phyloP scores from a whole-genome alignment of 78 protist genomes.

The Tieghemostelium lacteum region DNA sequence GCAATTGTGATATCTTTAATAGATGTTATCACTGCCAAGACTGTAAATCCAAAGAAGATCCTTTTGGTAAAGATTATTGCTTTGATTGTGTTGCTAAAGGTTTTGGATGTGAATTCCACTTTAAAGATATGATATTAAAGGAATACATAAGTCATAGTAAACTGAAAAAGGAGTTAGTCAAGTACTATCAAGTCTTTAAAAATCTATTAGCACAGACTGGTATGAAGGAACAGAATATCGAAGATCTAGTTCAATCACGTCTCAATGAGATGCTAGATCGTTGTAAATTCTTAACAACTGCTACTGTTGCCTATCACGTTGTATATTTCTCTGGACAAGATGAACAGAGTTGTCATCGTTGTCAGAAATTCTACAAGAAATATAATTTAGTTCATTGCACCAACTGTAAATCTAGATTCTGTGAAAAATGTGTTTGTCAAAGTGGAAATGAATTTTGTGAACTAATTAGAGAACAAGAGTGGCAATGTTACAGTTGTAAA shows the following conservation, averaged over 20 bases:
- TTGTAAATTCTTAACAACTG: conserved; percentile 67
- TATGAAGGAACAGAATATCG: conserved; percentile 5
- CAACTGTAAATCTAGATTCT: conserved; percentile 22
- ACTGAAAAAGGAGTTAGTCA: conserved; percentile 28
- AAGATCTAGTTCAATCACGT: neutral
- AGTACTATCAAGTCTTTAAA: conserved; percentile 12
- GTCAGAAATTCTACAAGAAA: conserved; percentile 14
- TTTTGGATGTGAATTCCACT: conserved; percentile 63
- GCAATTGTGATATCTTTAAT: conserved; percentile 59
- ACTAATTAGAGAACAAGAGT: conserved; percentile 21
- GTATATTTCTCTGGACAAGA: conserved; percentile 34
- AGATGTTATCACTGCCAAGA: conserved; percentile 53
- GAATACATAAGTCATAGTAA: conserved; percentile 60
- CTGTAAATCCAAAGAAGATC: neutral
- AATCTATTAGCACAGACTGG: conserved; percentile 8
- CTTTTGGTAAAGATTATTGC: conserved; percentile 62
- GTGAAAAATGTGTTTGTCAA: conserved; percentile 16
- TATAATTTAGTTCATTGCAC: conserved; percentile 27
- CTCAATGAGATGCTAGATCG: neutral
- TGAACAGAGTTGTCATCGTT: conserved; percentile 36
- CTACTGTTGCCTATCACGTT: conserved; percentile 59
- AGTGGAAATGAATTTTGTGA: neutral
- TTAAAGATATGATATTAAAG: conserved; percentile 33
- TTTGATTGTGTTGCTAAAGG: conserved; percentile 62
- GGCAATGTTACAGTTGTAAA: conserved; percentile 58